Conservation (phyloP, 2,329 filamentous ascomycete species). For the Talaromyces verruculosus region DNA sequence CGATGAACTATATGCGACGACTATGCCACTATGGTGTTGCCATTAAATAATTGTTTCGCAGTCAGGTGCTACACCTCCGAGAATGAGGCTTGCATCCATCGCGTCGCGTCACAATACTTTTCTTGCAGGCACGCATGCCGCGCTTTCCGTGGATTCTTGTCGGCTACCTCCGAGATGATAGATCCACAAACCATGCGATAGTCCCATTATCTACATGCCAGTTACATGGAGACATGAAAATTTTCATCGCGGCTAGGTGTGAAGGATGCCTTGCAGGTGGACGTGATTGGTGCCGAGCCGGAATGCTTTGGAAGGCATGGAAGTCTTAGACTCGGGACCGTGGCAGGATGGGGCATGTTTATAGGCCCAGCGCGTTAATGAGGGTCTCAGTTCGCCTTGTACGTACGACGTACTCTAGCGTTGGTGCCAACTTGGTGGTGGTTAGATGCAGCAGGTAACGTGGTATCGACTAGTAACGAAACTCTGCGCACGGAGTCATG, state of each 20-base stretch:
- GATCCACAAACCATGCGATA: slow-evolving; percentile 10
- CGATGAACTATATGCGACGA: background rate
- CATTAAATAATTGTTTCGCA: background rate
- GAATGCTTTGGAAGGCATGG: background rate
- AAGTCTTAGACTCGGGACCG: background rate
- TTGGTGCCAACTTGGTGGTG: background rate
- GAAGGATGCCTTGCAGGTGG: background rate
- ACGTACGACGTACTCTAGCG: background rate
- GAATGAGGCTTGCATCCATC: background rate
- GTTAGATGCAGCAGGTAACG: background rate
- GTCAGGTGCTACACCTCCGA: background rate
- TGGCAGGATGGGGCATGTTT: background rate
- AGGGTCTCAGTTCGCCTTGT: background rate
- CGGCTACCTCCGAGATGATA: slow-evolving; percentile 6
- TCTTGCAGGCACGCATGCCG: background rate
- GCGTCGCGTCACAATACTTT: background rate
- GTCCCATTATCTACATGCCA: background rate
- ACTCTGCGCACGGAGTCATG: background rate
- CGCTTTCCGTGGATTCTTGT: slow-evolving; percentile 8
- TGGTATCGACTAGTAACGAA: slow-evolving; percentile 7
- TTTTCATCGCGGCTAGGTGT: background rate
- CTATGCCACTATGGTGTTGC: background rate
- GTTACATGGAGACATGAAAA: background rate
- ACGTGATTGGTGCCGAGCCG: background rate
- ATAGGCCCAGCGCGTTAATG: background rate